Base-by-base conservation (phyloP, 1,284 basidiomycete species). In the Mycena sp. region DNA sequence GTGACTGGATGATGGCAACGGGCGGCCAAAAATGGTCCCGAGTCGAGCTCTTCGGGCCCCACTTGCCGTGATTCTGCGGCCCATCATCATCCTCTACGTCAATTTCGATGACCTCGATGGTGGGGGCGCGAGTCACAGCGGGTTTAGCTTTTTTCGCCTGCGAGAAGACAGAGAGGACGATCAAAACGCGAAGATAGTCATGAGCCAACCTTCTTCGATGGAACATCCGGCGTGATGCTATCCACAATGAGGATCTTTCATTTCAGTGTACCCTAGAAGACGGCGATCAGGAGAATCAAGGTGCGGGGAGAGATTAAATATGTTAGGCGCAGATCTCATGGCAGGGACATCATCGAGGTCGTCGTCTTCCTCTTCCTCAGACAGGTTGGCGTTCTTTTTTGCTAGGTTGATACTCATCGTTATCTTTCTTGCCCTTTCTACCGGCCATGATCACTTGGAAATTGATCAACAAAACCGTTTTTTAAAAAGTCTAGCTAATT, bases 291-390 rank as follows among this genome's bases (percentile, higher is more conserved):
- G 26, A 6, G 6, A 28, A 40, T 29, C 19, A 16, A 23, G 29
- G 29, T 19, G 28, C 21, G 35, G 10, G 7, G 25, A 30, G 21
- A 16, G 29, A 48, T 16, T 1, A 17, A 29, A 11, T 40, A 17
- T 17, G 30, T 37, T 14, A 43, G 25, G 9, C 32, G 40, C 61
- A 12, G 6, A 29, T 2, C 49, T 6, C 6, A 38, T 4, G 2
- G 37, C 2, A 17, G 29, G n/a, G 3, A 23, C 38, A 17, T 58
- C 56, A 3, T 32, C 46, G n/a, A 58, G 26, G 23, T 44, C 21
- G 17, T 58, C 61, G 29, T 63, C 61, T 6, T 58, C 56, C 10
- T 63, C 61, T 28, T 63, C 61, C 51, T 63, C 61, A 5, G 61
- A 63, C 19, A 55, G 30, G 6, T 9, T 19, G 2, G 23, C 21